Evolutionary conservation across 2,329 filamentous ascomycete species (phyloP).

Genomic region (Aureobasidium pullulans): DNA sequence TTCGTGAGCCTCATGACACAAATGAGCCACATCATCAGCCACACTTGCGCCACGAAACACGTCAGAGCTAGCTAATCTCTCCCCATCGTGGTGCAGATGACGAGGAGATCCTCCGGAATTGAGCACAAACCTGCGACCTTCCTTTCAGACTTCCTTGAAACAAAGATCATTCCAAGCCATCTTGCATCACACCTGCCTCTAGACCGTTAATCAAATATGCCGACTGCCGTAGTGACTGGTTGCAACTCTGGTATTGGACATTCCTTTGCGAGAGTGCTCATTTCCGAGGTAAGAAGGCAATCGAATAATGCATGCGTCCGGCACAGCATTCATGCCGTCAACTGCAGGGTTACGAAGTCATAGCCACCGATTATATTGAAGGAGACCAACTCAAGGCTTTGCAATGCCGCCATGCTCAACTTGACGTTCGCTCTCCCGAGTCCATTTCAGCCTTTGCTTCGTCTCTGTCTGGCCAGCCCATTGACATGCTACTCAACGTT

Average conservation of each 20-base stretch:
- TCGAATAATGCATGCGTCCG: background rate
- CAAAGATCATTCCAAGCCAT: background rate
- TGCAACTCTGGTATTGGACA: slow-evolving; percentile 36
- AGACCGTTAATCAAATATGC: slow-evolving; percentile 22
- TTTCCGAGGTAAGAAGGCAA: slow-evolving; percentile 22
- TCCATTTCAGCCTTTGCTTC: slow-evolving; percentile 30
- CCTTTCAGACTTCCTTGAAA: background rate
- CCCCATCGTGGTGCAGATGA: slow-evolving; percentile 1
- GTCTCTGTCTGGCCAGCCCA: slow-evolving; percentile 23
- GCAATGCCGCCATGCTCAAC: slow-evolving; percentile 25
- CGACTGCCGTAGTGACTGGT: slow-evolving; percentile 35
- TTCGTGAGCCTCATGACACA: background rate
- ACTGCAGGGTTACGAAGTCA: slow-evolving; percentile 26
- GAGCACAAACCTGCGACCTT: background rate
- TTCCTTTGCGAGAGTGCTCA: slow-evolving; percentile 27
- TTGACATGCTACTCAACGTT: slow-evolving; percentile 34
- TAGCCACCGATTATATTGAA: slow-evolving; percentile 26
- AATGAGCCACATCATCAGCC: background rate
- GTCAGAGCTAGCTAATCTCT: background rate
- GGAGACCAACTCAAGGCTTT: slow-evolving; percentile 27
- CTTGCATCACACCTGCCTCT: background rate
- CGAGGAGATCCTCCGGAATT: background rate
- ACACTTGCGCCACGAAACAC: background rate
- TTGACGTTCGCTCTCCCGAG: slow-evolving; percentile 29
- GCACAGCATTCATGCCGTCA: background rate